phyloP scores from a whole-genome alignment of 768 basidiomycete species.

The Gloeophyllum trabeum region DNA sequence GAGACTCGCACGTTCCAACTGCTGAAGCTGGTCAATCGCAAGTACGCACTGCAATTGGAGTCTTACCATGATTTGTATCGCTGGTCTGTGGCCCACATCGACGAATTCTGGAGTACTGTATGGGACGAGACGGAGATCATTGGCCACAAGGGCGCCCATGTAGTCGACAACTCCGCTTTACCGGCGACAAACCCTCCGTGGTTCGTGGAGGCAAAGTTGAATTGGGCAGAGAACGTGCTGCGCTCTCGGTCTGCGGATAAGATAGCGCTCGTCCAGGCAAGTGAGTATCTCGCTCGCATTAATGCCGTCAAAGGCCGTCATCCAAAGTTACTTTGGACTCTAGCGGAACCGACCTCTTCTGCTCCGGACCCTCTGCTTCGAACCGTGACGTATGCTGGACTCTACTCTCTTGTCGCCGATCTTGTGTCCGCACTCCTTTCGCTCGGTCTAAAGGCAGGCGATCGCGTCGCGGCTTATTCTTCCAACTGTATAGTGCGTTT shows the following conservation, averaged over 20 bases:
- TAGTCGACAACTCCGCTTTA: conserved; percentile 41
- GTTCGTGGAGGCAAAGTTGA: conserved; percentile 57
- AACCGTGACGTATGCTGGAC: conserved; percentile 39
- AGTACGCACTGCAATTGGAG: conserved; percentile 28
- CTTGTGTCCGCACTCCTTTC: conserved; percentile 44
- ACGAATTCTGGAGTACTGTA: conserved; percentile 59
- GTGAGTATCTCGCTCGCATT: conserved; percentile 32
- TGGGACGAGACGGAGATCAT: conserved; percentile 60
- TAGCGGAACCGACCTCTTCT: conserved; percentile 53
- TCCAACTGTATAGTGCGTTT: conserved; percentile 65
- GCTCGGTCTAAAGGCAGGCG: conserved; percentile 46
- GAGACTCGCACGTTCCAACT: conserved; percentile 38
- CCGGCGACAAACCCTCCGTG: conserved; percentile 58
- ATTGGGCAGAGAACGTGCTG: conserved; percentile 81
- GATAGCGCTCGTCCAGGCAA: conserved; percentile 58
- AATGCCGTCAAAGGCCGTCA: too few relatives aligned
- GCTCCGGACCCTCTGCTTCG: conserved; percentile 31
- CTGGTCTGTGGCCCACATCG: conserved; percentile 53
- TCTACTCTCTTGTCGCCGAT: conserved; percentile 46
- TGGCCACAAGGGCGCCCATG: conserved; percentile 47
- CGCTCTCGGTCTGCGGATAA: conserved; percentile 42
- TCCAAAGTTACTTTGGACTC: not conserved
- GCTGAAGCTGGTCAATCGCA: conserved; percentile 36
- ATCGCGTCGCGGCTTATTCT: conserved; percentile 68
- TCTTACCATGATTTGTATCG: conserved; percentile 54